phyloP scores from a whole-genome alignment of 306 rosid genomes.

The Luffa aegyptiaca region DNA sequence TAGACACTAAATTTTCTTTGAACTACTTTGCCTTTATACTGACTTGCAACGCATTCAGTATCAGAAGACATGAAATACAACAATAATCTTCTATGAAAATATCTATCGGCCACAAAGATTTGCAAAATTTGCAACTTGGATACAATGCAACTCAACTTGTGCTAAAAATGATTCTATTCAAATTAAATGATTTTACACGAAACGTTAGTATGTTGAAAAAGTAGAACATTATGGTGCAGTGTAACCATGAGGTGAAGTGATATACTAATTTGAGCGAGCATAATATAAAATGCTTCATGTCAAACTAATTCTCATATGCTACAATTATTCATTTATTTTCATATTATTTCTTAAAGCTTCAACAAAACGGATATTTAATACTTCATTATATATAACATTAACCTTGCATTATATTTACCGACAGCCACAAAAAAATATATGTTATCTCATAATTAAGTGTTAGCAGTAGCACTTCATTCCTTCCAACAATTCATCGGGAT shows the following conservation, averaged over 20 bases:
- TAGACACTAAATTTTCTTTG: not conserved
- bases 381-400: too few relatives aligned
- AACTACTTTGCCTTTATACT: not conserved
- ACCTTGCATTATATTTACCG: too few relatives aligned
- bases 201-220: not conserved
- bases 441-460: too few relatives aligned
- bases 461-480: too few relatives aligned
- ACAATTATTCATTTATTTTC: too few relatives aligned
- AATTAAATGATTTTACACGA: not conserved
- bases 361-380: too few relatives aligned
- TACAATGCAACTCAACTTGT: not conserved
- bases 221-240: not conserved
- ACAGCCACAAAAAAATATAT: too few relatives aligned
- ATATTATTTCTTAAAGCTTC: too few relatives aligned
- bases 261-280: not conserved
- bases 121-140: not conserved
- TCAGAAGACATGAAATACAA: not conserved
- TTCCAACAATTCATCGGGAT: too few relatives aligned
- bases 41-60: not conserved
- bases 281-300: too few relatives aligned
- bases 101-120: not conserved
- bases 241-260: too few relatives aligned
- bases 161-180: not conserved
- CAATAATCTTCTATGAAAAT: not conserved
- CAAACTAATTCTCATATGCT: too few relatives aligned